Conservation (phyloP, 148 eudicot genomes). For the Camellia japonica region DNA sequence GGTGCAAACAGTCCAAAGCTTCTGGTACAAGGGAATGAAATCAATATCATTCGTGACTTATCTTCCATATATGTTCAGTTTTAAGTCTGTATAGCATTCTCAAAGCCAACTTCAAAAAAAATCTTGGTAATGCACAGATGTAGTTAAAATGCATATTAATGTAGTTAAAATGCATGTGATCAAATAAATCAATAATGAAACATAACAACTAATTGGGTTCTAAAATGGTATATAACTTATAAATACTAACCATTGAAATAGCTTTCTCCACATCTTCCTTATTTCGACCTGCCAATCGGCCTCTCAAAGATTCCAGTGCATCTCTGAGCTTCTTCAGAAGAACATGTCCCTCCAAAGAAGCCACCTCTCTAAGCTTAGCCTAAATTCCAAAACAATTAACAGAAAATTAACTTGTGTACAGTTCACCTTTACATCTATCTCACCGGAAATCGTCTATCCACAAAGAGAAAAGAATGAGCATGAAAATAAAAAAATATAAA, state of each 20-base stretch:
- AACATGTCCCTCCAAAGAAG: constrained; percentile 96
- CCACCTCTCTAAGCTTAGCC: constrained; percentile 82
- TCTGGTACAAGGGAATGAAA: background rate
- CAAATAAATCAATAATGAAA: background rate
- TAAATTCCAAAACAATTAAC: constrained; percentile 24
- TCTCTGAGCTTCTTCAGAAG: constrained; percentile 95
- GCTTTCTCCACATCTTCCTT: constrained; percentile 96
- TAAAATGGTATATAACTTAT: background rate
- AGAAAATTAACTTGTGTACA: background rate
- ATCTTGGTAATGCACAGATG: background rate
- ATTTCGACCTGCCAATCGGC: constrained; percentile 72
- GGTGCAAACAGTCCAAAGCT: background rate
- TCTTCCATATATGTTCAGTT: background rate
- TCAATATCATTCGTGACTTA: background rate
- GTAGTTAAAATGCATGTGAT: background rate
- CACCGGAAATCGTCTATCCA: background rate
- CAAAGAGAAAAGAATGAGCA: background rate
- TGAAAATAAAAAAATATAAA: background rate
- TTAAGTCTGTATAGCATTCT: background rate
- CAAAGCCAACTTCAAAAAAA: background rate
- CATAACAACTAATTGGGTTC: background rate
- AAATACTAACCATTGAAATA: constrained; percentile 74
- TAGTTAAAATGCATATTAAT: background rate
- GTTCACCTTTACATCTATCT: background rate
- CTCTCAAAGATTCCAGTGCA: constrained; percentile 81